These are phyloP conservation scores for Fusarium newnesense DNA, from an alignment of 2,329 filamentous ascomycete species.

Conservation along the genomic window DNA sequence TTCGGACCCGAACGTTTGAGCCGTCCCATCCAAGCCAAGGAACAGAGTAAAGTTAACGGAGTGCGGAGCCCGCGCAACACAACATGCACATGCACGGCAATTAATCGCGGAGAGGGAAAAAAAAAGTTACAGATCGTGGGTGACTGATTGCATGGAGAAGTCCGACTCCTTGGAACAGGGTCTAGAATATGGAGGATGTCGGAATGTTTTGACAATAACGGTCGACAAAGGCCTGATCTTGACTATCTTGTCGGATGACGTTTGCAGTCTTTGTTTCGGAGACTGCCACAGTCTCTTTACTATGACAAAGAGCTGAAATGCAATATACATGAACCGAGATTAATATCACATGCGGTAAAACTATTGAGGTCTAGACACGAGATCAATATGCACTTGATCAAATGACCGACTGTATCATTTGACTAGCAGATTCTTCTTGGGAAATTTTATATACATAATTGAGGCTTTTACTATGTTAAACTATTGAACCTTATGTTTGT, in stretches of 20 bases:
- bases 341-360: constrained; percentile 2
- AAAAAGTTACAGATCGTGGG: constrained; percentile 14
- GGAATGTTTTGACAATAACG: constrained; percentile 1
- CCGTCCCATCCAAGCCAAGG: constrained; percentile 1
- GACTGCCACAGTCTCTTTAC: not conserved
- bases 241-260: constrained; percentile 1
- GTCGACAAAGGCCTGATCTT: constrained; percentile 25
- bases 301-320: constrained; percentile 1
- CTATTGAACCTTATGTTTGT: not conserved
- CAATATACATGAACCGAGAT: constrained; percentile 17
- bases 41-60: constrained; percentile 12
- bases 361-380: not conserved
- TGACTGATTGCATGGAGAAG: constrained; percentile 13
- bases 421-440: not conserved
- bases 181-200: constrained; percentile 17
- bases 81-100: constrained; percentile 10
- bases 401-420: constrained; percentile 7
- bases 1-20: constrained; percentile 25
- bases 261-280: not conserved
- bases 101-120: constrained; percentile 15
- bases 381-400: not conserved
- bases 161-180: constrained; percentile 12
- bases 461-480: not conserved
- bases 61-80: not conserved
- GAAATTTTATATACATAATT: not conserved